Evolutionary conservation across 139 green algal species (phyloP), one percentile per base, ranked within the genome.

Genomic region (Coelastrella sp.): DNA sequence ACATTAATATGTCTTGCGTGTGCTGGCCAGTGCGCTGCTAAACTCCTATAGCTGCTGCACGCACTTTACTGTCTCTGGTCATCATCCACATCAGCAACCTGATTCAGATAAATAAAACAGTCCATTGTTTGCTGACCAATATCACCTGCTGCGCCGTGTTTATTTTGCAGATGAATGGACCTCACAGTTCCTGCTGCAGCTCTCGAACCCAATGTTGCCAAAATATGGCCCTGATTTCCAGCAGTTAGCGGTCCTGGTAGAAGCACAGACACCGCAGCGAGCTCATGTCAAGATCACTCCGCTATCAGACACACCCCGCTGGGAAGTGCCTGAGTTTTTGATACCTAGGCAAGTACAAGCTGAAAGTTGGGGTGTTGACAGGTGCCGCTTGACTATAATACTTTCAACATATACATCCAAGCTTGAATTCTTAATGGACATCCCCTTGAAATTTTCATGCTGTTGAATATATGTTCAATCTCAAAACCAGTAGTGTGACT

Each of bases 261-360:
- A 61, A 57, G 59, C 20, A 14, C 23, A 88, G 83, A 88, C 83
- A 20, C 68, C 68, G 6, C 47, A 66, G 17, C 16, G 83, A 3
- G 16, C 66, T 5, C 68, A 80, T 80, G 83, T 88, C 0, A 88
- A 80, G 68, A 80, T 88, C 83, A 88, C 66, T 54, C 83, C 83
- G 5, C 47, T 7, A 17, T 13, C 4, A 5, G 17, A 83, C 8
- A 4, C 76, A 13, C 2, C 47, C 23, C 83, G 54, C 16, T 88
- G 64, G 23, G 83, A 88, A 22, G 83, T 88, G 5, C 83, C 83
- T 13, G 68, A 88, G 32, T 77, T 22, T 7, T 22, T 88, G 4
- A n/a, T 88, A 11, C 66, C 83, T 22, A 88, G 83, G 83, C 80
- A 14, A 20, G 80, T n/a, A 32, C 68, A 76, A 6, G n/a, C 1